Conservation (phyloP, 2,329 filamentous ascomycete genomes). For the Dryadomyces quercivorus region DNA sequence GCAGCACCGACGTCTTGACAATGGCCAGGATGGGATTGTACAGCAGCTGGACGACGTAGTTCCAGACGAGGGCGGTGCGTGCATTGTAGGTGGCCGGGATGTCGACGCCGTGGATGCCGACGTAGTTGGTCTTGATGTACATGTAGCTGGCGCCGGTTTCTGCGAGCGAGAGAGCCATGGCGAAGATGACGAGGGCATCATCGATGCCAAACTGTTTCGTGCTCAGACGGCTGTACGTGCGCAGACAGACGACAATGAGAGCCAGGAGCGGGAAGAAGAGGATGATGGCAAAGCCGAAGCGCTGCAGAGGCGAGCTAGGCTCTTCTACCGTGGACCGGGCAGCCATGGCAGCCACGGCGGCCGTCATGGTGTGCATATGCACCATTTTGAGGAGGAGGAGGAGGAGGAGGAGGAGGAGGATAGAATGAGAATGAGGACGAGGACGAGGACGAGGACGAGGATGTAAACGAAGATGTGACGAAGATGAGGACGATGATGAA, state of each 20-base stretch:
- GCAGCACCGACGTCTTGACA: conserved; percentile 22
- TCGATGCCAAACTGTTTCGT: conserved; percentile 13
- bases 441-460: background rate
- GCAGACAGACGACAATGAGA: conserved; percentile 12
- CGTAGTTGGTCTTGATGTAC: conserved; percentile 11
- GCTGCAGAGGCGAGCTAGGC: conserved; percentile 11
- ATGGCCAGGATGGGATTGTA: conserved; percentile 16
- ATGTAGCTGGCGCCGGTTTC: conserved; percentile 7
- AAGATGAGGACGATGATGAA: background rate
- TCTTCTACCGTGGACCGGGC: background rate
- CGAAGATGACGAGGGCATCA: conserved; percentile 7
- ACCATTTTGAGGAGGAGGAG: too few species aligned
- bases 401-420: background rate
- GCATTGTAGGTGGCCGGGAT: conserved; percentile 6
- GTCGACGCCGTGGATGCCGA: conserved; percentile 10
- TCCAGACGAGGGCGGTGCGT: conserved; percentile 7
- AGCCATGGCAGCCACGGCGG: background rate
- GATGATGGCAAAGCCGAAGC: conserved; percentile 14
- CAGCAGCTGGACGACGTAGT: conserved; percentile 10
- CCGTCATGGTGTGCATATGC: background rate
- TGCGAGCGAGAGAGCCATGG: conserved; percentile 9
- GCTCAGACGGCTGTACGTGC: conserved; percentile 14
- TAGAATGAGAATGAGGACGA: background rate
- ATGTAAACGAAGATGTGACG: background rate
- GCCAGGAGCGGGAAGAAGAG: conserved; percentile 17